Evolutionary conservation across 192 early-diverging fungal genomes (phyloP).

Genomic region (Cetraspora pellucida): DNA sequence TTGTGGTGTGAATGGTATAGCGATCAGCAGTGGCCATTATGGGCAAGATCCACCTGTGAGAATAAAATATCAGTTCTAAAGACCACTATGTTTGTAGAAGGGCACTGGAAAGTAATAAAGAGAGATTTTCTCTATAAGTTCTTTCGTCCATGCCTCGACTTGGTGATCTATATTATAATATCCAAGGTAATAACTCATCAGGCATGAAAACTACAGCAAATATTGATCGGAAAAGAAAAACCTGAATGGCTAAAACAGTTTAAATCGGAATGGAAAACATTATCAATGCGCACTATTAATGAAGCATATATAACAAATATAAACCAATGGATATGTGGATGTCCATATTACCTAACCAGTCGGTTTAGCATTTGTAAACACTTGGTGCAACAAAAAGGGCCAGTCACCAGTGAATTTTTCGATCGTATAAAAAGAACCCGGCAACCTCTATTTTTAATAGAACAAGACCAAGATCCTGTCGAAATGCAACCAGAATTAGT

Average conservation of each 20-base stretch:
- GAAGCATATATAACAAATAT: slow-evolving; percentile 11
- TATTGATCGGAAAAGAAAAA: background rate
- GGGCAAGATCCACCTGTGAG: no score
- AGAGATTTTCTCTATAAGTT: no score
- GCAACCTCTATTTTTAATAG: background rate
- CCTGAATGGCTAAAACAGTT: background rate
- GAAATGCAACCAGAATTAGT: no score
- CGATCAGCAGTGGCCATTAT: no score
- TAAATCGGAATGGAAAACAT: slow-evolving; percentile 3
- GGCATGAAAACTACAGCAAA: background rate
- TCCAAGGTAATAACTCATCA: background rate
- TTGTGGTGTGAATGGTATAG: no score
- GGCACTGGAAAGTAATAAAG: no score
- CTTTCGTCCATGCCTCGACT: no score
- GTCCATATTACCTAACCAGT: background rate
- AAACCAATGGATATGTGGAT: slow-evolving; percentile 7
- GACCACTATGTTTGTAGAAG: no score
- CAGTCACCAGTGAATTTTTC: background rate
- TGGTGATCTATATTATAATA: no score
- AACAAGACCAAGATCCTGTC: no score
- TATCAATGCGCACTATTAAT: background rate
- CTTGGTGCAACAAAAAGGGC: background rate
- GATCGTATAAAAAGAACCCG: background rate
- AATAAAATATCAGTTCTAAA: no score
- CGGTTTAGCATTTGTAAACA: slow-evolving; percentile 4